Evolutionary conservation across 257 asterid species (phyloP).

Genomic region (Cruciata laevipes): DNA sequence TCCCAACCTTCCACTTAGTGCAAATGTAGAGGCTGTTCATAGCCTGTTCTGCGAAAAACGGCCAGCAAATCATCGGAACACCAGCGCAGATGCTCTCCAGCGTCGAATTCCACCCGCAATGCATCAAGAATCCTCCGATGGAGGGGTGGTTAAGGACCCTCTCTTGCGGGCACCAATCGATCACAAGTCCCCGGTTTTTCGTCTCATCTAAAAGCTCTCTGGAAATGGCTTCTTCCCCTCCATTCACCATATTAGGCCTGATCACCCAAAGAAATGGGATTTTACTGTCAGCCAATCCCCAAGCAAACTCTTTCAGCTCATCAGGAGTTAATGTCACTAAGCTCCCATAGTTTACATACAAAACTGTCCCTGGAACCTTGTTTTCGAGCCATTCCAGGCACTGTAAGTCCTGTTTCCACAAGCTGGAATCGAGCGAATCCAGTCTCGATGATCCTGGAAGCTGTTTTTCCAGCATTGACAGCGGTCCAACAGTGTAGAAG

Average conservation of each 20-base stretch:
- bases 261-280: conserved; percentile 39
- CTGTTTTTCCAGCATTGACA: conserved; percentile 13
- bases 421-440: conserved; percentile 18
- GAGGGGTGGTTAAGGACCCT: conserved; percentile 27
- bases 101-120: conserved; percentile 37
- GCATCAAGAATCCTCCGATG: conserved; percentile 31
- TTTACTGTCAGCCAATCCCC: conserved; percentile 37
- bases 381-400: conserved; percentile 32
- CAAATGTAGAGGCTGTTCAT: conserved; percentile 27
- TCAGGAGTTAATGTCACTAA: conserved; percentile 26
- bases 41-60: conserved; percentile 35
- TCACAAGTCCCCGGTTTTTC: conserved; percentile 23
- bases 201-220: conserved; percentile 23
- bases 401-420: conserved; percentile 36
- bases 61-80: conserved; percentile 41
- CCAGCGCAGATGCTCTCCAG: conserved; percentile 25
- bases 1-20: conserved; percentile 31
- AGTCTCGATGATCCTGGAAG: conserved; percentile 1
- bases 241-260: conserved; percentile 35
- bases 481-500: conserved; percentile 38
- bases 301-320: conserved; percentile 35
- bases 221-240: conserved; percentile 23
- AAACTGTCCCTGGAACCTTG: conserved; percentile 26
- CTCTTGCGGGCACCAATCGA: conserved; percentile 44
- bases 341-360: conserved; percentile 39